A percentile compares a stretch with the other conserved stretches of the same genome.
Evolutionary conservation across 306 rosid genomes (phyloP).

Genomic region (Rosa multiflora): DNA sequence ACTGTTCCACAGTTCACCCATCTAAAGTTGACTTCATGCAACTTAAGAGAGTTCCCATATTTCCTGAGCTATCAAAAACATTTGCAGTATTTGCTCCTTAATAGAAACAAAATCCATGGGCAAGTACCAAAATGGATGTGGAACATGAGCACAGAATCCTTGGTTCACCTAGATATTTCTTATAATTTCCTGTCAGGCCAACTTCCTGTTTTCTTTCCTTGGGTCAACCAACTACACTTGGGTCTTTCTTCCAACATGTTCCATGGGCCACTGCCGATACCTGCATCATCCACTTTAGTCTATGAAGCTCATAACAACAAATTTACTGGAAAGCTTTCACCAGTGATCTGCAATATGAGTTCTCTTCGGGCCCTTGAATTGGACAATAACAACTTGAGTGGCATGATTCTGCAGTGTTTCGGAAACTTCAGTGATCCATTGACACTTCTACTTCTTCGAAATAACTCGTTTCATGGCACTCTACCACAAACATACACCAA

Average conservation of each 20-base stretch:
- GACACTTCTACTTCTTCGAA: too few species aligned
- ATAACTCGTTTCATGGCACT: too few species aligned
- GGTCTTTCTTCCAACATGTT: neutral
- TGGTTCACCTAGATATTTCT: neutral
- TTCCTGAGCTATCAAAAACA: neutral
- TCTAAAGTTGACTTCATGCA: neutral
- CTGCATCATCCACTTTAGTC: neutral
- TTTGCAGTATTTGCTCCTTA: neutral
- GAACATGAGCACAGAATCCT: neutral
- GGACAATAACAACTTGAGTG: too few species aligned
- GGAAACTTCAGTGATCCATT: too few species aligned
- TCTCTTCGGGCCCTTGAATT: too few species aligned
- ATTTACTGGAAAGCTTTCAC: too few species aligned
- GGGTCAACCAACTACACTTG: neutral
- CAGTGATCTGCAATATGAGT: too few species aligned
- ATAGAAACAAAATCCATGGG: neutral
- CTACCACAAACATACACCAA: too few species aligned
- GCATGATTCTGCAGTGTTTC: too few species aligned
- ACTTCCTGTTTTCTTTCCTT: neutral
- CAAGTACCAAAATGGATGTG: conserved; percentile 12
- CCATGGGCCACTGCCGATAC: neutral
- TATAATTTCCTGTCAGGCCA: neutral
- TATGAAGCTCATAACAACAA: too few species aligned
- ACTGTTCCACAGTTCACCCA: neutral
- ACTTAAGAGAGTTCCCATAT: neutral